Conservation (phyloP, 768 basidiomycete species). For the Hydnomerulius pinastri region DNA sequence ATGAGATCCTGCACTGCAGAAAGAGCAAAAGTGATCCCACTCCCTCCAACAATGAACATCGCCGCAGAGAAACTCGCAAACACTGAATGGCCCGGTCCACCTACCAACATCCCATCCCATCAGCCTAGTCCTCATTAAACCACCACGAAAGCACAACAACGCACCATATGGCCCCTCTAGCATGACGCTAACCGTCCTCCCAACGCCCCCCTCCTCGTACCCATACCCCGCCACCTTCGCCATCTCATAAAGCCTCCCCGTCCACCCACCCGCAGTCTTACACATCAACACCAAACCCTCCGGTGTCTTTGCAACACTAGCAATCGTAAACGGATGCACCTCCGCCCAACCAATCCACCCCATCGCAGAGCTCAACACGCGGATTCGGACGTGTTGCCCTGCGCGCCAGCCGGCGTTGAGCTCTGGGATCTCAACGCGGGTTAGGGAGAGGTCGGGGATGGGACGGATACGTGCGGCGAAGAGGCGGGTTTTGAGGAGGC, state of each 20-base stretch:
- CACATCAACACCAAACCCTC: constrained; percentile 51
- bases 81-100: constrained; percentile 47
- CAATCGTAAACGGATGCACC: constrained; percentile 56
- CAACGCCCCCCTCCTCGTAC: constrained; percentile 26
- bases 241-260: constrained; percentile 41
- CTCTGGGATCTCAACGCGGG: constrained; percentile 46
- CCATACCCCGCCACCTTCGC: constrained; percentile 39
- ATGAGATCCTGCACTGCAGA: constrained; percentile 56
- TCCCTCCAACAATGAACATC: constrained; percentile 59
- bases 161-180: constrained; percentile 60
- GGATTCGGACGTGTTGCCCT: constrained; percentile 61
- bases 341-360: constrained; percentile 43
- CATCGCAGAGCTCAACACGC: constrained; percentile 43
- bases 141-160: constrained; percentile 4
- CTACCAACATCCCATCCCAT: too few relatives aligned
- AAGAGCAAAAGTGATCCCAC: constrained; percentile 60
- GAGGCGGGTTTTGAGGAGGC: constrained; percentile 49
- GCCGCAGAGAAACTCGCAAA: constrained; percentile 53
- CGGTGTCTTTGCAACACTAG: constrained; percentile 40
- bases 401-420: constrained; percentile 56
- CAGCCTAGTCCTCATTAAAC: too few relatives aligned
- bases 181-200: constrained; percentile 38
- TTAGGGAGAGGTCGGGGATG: constrained; percentile 46
- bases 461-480: constrained; percentile 45
- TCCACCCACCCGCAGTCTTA: constrained; percentile 55